Evolutionary conservation across 140 eudicot genomes (phyloP).

Genomic region (Oenanthe javanica): DNA sequence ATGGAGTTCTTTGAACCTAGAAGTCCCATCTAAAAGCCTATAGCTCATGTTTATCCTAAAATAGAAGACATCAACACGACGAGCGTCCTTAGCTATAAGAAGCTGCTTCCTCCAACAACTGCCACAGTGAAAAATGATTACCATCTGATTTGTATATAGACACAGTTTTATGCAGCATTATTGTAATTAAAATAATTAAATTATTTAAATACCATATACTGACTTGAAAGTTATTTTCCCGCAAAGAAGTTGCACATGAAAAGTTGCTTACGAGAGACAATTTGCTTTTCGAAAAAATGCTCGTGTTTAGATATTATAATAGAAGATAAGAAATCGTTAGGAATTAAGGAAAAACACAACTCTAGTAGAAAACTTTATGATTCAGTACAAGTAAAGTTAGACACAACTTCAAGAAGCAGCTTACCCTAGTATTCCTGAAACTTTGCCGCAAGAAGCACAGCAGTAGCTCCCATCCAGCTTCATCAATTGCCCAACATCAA

Average conservation of each 20-base stretch:
- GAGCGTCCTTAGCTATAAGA: slow-evolving; percentile 67
- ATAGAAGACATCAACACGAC: slow-evolving; percentile 72
- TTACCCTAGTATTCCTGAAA: slow-evolving; percentile 77
- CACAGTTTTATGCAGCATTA: background rate
- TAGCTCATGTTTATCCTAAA: slow-evolving; percentile 56
- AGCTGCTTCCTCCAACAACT: slow-evolving; percentile 85
- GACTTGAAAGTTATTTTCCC: background rate
- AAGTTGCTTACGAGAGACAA: background rate
- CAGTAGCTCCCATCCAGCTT: slow-evolving; percentile 80
- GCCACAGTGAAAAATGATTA: slow-evolving; percentile 1
- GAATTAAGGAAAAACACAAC: background rate
- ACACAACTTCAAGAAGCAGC: background rate
- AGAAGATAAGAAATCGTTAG: background rate
- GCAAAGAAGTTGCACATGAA: background rate
- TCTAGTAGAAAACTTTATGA: background rate
- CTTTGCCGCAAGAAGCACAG: slow-evolving; percentile 86
- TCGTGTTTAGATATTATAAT: background rate
- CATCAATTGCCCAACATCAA: slow-evolving; percentile 67
- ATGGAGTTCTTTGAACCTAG: slow-evolving; percentile 62
- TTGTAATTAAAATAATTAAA: background rate
- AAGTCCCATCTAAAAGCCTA: slow-evolving; percentile 77
- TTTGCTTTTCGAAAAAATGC: background rate
- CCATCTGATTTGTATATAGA: background rate
- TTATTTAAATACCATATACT: background rate
- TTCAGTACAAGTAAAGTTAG: background rate